A percentile compares a stretch with the other conserved stretches of the same genome.
These are phyloP conservation scores for Geotrichum bryndzae DNA, from an alignment of 1,139 yeast genomes.

Conservation along the genomic window DNA sequence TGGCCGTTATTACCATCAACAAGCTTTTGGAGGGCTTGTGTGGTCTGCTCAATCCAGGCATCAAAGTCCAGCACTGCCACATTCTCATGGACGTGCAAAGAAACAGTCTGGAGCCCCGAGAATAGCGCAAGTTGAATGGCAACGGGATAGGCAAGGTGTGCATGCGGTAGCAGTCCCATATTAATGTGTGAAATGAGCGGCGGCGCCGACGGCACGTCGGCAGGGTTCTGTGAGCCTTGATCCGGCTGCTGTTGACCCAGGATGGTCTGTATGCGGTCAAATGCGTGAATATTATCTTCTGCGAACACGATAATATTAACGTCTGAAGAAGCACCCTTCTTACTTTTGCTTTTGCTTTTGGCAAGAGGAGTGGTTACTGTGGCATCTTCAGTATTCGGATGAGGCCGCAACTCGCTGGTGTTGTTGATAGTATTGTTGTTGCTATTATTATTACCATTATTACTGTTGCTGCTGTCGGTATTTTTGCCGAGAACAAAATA, in stretches of 20 bases:
- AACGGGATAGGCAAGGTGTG: constrained; percentile 54
- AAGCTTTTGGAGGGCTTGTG: not conserved
- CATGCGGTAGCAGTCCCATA: constrained; percentile 69
- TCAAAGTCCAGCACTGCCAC: constrained; percentile 46
- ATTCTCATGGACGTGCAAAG: constrained; percentile 73
- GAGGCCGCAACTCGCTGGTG: not conserved
- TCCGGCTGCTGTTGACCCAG: not conserved
- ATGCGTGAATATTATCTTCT: constrained; percentile 55
- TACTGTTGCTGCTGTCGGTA: no score
- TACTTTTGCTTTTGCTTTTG: constrained; percentile 8
- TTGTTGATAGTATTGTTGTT: not conserved
- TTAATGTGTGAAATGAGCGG: constrained; percentile 57
- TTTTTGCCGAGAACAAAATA: not conserved
- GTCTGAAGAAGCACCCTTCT: constrained; percentile 18
- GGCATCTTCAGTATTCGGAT: not conserved
- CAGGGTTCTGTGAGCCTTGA: not conserved
- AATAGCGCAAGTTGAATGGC: constrained; percentile 33
- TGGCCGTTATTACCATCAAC: constrained; percentile 4
- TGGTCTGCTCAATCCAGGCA: constrained; percentile 27
- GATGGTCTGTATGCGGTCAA: constrained; percentile 37
- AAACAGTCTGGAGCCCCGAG: constrained; percentile 9
- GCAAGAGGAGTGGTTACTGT: not conserved
- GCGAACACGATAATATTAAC: constrained; percentile 45
- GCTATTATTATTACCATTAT: no score
- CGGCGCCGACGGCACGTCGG: not conserved